phyloP scores from a whole-genome alignment of 2,329 filamentous ascomycete species.

The Septoria linicola region DNA sequence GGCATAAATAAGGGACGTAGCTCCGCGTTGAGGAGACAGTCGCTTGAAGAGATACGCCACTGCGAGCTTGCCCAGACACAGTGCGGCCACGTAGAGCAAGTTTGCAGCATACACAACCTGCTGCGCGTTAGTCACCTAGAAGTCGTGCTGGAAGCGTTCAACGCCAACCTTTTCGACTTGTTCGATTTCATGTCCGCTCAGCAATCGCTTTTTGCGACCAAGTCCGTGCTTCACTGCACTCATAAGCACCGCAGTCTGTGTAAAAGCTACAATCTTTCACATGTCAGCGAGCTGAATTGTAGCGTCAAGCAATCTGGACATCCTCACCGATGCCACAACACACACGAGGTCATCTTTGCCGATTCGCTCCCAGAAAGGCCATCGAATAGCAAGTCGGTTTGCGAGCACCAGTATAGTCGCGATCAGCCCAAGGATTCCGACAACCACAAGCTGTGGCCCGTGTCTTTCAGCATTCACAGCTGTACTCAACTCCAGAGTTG shows the following conservation, averaged over 20 bases:
- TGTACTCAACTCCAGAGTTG: conserved; percentile 19
- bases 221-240: conserved; percentile 8
- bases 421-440: conserved; percentile 21
- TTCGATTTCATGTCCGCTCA: neutral
- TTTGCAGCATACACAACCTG: conserved; percentile 24
- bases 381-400: conserved; percentile 8
- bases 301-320: neutral
- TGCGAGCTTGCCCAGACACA: conserved; percentile 23
- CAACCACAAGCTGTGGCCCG: conserved; percentile 16
- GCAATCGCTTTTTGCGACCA: neutral
- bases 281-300: conserved; percentile 4
- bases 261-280: neutral
- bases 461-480: conserved; percentile 21
- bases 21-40: conserved; percentile 16
- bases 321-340: conserved; percentile 7
- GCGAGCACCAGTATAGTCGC: conserved; percentile 10
- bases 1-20: conserved; percentile 2
- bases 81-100: conserved; percentile 18
- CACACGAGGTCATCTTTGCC: conserved; percentile 14
- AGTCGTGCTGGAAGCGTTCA: no score
- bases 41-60: conserved; percentile 20
- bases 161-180: conserved; percentile 8
- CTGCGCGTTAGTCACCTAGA: no score
- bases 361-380: conserved; percentile 6
- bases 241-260: conserved; percentile 5